Base-by-base conservation (phyloP, 768 basidiomycete species). In the Paxillus involutus region DNA sequence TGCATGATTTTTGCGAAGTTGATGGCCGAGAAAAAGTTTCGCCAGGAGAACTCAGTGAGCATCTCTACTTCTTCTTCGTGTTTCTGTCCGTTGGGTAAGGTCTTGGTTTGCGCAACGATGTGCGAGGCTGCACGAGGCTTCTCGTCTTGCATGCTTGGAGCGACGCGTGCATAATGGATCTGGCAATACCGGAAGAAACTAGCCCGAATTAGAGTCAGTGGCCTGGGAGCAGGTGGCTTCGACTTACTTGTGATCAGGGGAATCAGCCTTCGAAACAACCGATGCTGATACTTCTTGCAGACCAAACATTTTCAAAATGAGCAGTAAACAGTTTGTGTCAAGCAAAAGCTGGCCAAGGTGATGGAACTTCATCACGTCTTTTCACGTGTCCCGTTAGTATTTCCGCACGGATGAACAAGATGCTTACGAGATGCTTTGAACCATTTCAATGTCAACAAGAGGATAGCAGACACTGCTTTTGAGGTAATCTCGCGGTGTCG, bases 1-100 rank as follows among this genome's bases (percentile, higher is more conserved):
- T 99, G 96, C 85, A 99, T 89, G 58, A 99, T 90, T 70, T 94
- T 95, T 9, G 95, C 89, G 68, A 98, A 97, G 69, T 98, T 99
- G 73, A 98, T 96, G 19, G 89, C 87, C 29, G 92, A 84, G 73
- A 98, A 98, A 72, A 99, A 98, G 71, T 98, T 98, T 46, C 97
- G 75, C 94, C 96, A 98, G 4, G 94, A 96, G 69, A 91, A 99
- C 35, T 98, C 94, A 12, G 88, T 89, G 46, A 99, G 78, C 69
- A 97, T 78, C 63, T 98, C 96, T 21, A 98, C 75, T 60, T 98
- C 96, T 64, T 95, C 93, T 45, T 91, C 87, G 29, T 82, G 80
- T 61, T 77, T 84, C 62, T 85, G 82, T 39, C 88, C 89, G 61
- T 90, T 89, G 3, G 89, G 88, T 9, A 90, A 74, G 6, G 66